Evolutionary conservation across 352 stramenopile genomes (phyloP).

Genomic region (Globisporangium spinosum): DNA sequence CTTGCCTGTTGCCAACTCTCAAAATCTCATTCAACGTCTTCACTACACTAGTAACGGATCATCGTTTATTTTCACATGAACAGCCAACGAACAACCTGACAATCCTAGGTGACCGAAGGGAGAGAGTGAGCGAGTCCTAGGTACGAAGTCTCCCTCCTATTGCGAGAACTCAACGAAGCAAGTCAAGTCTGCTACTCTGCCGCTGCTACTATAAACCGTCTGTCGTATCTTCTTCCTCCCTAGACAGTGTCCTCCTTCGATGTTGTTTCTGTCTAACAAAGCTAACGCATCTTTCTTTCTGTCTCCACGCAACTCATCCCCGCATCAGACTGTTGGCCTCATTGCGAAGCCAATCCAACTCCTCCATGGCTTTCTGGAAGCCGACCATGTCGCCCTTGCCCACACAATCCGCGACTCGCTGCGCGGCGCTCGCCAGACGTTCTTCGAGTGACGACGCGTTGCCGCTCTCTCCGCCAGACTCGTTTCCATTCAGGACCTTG

Average conservation of each 20-base stretch:
- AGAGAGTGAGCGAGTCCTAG: background rate
- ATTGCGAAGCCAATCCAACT: constrained; percentile 73
- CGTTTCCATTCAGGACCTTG: constrained; percentile 19
- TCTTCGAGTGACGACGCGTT: constrained; percentile 41
- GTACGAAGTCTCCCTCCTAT: background rate
- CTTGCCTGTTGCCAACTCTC: no score
- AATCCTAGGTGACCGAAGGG: background rate
- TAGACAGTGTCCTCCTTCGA: background rate
- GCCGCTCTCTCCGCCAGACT: constrained; percentile 18
- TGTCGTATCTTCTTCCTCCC: background rate
- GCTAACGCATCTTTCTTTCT: background rate
- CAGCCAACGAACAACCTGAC: constrained; percentile 2
- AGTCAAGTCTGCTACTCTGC: background rate
- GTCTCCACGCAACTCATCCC: constrained; percentile 27
- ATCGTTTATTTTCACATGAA: constrained; percentile 15
- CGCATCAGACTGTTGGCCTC: constrained; percentile 77
- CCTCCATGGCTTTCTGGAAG: constrained; percentile 80
- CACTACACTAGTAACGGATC: background rate
- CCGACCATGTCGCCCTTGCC: constrained; percentile 75
- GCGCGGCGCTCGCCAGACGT: constrained; percentile 54
- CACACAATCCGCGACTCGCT: constrained; percentile 72
- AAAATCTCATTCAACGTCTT: no score
- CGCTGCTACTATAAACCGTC: background rate
- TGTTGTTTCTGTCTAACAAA: constrained; percentile 6
- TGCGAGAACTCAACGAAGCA: background rate